Evolutionary conservation across 2,329 filamentous ascomycete species (phyloP).

Genomic region (Rhexocercosporidium sp.): DNA sequence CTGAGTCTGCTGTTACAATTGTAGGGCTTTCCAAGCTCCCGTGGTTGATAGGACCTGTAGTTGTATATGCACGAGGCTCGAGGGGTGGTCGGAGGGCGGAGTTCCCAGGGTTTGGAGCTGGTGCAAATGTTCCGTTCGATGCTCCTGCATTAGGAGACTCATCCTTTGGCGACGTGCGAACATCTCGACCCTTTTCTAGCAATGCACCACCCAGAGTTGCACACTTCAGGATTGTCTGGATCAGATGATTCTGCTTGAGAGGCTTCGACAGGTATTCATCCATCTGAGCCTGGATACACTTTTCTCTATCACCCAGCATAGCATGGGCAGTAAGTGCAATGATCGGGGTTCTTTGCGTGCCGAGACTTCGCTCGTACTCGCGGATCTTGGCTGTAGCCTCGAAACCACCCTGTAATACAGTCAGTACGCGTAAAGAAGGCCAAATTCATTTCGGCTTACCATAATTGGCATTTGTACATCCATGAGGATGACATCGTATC

Average conservation of each 20-base stretch:
- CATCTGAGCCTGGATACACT: slow-evolving; percentile 99
- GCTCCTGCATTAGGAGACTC: slow-evolving; percentile 30
- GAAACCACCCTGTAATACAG: slow-evolving; percentile 76
- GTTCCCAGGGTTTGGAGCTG: slow-evolving; percentile 27
- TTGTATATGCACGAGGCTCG: slow-evolving; percentile 71
- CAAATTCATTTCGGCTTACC: slow-evolving; percentile 57
- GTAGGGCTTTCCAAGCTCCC: slow-evolving; percentile 67
- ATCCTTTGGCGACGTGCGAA: slow-evolving; percentile 45
- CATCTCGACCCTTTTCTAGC: slow-evolving; percentile 75
- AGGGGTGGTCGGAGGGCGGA: slow-evolving; percentile 53
- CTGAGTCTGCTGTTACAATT: slow-evolving; percentile 62
- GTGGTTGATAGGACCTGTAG: slow-evolving; percentile 61
- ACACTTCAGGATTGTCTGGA: slow-evolving; percentile 97
- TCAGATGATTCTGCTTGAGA: slow-evolving; percentile 94
- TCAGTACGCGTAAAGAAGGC: slow-evolving; percentile 43
- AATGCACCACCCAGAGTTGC: slow-evolving; percentile 87
- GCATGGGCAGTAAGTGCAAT: slow-evolving; percentile 97
- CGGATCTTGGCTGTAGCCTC: slow-evolving; percentile 96
- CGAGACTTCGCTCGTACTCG: slow-evolving; percentile 86
- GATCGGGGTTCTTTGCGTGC: slow-evolving; percentile 85
- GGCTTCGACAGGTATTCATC: slow-evolving; percentile 98
- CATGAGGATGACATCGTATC: slow-evolving; percentile 97
- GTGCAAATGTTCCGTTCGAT: slow-evolving; percentile 28
- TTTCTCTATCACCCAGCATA: slow-evolving; percentile 97
- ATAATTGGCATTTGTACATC: slow-evolving; percentile 99